These are phyloP conservation scores for Oryza glaberrima DNA, from an alignment of 176 grass and related monocot genomes.

Conservation along the genomic window DNA sequence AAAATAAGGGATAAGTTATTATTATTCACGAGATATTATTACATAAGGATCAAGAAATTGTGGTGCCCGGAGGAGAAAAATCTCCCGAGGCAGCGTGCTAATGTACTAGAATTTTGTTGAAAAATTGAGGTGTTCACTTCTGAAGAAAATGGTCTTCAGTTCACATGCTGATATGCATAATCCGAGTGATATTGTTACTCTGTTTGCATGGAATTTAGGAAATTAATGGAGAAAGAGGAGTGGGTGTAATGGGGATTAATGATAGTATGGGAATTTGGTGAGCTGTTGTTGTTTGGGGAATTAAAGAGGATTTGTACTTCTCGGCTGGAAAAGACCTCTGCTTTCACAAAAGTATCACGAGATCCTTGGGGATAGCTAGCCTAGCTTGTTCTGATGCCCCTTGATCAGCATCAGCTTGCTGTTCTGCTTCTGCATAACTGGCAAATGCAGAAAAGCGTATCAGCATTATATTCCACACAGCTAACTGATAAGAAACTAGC, in stretches of 20 bases:
- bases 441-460: not conserved
- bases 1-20: constrained; percentile 20
- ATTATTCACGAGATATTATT: not conserved
- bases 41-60: not conserved
- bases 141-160: not conserved
- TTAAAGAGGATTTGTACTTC: not conserved
- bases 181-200: not conserved
- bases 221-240: not conserved
- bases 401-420: not conserved
- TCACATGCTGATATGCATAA: not conserved
- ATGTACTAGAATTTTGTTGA: not conserved
- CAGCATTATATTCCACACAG: not conserved
- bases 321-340: not conserved
- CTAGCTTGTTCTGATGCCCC: not conserved
- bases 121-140: not conserved
- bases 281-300: not conserved
- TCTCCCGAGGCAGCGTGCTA: not conserved
- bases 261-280: constrained; percentile 14
- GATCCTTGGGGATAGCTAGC: constrained; percentile 10
- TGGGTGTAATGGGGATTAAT: not conserved
- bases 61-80: constrained; percentile 4
- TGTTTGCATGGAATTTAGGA: not conserved
- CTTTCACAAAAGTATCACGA: constrained; percentile 19
- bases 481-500: not conserved
- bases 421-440: not conserved